Percentiles rank a stretch among this genome's conserved stretches.
These are phyloP conservation scores for Areca catechu DNA, from an alignment of 176 grass and related monocot genomes.

Conservation along the genomic window DNA sequence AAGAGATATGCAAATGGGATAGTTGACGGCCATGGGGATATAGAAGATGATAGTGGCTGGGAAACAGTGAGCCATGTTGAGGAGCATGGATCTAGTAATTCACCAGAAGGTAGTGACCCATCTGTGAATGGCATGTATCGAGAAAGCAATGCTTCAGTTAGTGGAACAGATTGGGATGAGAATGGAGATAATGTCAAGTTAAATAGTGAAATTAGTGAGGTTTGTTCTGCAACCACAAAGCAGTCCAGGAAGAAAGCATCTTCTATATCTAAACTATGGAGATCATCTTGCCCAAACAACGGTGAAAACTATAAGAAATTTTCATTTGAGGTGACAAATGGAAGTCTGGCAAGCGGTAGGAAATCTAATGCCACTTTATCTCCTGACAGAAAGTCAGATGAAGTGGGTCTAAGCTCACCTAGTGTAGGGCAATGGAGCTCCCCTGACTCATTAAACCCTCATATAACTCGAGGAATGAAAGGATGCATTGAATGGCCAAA, in stretches of 20 bases:
- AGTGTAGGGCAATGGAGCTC: slow-evolving; percentile 46
- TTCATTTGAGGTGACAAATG: slow-evolving; percentile 31
- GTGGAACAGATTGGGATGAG: slow-evolving; percentile 56
- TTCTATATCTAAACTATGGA: slow-evolving; percentile 43
- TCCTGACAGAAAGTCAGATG: slow-evolving; percentile 32
- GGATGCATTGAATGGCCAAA: slow-evolving; percentile 38
- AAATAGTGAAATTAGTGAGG: slow-evolving; percentile 45
- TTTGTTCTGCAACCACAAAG: slow-evolving; percentile 33
- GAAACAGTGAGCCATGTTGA: slow-evolving; percentile 74
- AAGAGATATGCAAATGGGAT: slow-evolving; percentile 20
- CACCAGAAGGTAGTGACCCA: slow-evolving; percentile 44
- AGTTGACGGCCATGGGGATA: slow-evolving; percentile 17
- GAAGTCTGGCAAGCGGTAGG: slow-evolving; percentile 29
- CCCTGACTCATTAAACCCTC: slow-evolving; percentile 40
- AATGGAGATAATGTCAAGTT: slow-evolving; percentile 30
- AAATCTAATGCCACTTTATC: slow-evolving; percentile 28
- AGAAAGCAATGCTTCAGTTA: slow-evolving; percentile 14
- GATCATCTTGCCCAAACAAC: slow-evolving; percentile 40
- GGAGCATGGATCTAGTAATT: slow-evolving; percentile 49
- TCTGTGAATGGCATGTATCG: slow-evolving; percentile 36
- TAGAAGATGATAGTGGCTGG: slow-evolving; percentile 68
- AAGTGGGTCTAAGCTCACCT: slow-evolving; percentile 41
- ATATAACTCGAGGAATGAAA: slow-evolving; percentile 29
- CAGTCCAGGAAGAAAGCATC: slow-evolving; percentile 36
- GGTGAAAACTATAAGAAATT: slow-evolving; percentile 25